Base-by-base conservation (phyloP, 768 basidiomycete species). In the Leccinum disarticulatum region DNA sequence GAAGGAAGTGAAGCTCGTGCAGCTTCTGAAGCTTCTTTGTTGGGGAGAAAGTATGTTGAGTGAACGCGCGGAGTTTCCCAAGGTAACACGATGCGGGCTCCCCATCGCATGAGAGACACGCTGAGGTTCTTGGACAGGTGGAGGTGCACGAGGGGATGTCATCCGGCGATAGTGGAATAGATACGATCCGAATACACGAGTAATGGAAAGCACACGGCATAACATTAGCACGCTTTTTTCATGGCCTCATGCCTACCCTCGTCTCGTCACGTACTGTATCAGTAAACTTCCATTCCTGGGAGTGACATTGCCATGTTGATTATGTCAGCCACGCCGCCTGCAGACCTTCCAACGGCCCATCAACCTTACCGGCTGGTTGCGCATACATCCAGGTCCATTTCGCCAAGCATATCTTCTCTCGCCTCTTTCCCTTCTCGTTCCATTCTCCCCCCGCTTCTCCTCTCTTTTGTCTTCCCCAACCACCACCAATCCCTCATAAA, bases 1-100 rank as follows among this genome's bases (percentile, higher is more conserved):
- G 0, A 90, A 90, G 71, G 92, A 96, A 71, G 92, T 95, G 58
- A 97, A 96, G 75, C 76, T 98, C 54, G 84, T 88, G 30, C 87
- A 86, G 17, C 71, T 98, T 70, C 74, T 98, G 73, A 87, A 90
- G 75, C 78, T 97, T 65, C 78, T 95, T 66, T 85, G 83, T 50
- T 98, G 95, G 94, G 95, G 93, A 0, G 94, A 96, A 77, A 80
- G 78, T 52, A 76, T 88, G 80, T 74, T 96, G 64, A 83, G 82
- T 57, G 90, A 92, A 68, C 83, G 84, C 61, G 88, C 85, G 1
- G 91, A 91, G 49, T 92, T 91, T 77, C 91, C 91, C 8, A 86
- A 84, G 81, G 87, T 89, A 71, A 82, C 59, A 50, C 47, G 58
- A n/a, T 52, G 60, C 22, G 33, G 50, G 41, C 19, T 58, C 28